Evolutionary conservation across 2,329 filamentous ascomycete species (phyloP).

Genomic region (Calonectria pseudoreteaudii): DNA sequence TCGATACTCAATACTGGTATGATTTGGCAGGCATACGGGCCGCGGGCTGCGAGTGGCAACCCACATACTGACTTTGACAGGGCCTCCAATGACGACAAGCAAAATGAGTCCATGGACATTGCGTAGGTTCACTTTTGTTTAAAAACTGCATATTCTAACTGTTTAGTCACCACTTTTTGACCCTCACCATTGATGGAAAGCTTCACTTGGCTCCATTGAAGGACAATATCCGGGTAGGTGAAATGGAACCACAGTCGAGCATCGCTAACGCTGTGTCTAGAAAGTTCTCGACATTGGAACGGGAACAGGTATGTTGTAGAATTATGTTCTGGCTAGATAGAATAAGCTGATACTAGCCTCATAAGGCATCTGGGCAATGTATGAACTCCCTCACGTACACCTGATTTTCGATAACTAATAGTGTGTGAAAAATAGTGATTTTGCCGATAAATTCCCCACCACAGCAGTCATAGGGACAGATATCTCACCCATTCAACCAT

Average conservation of each 20-base stretch:
- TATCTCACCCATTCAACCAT: conserved; percentile 68
- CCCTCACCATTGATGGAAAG: conserved; percentile 20
- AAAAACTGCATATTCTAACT: fast-evolving
- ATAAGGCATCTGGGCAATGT: conserved; percentile 58
- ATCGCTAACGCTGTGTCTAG: neutral
- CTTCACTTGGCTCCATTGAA: conserved; percentile 34
- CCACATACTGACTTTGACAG: neutral
- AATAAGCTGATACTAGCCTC: neutral
- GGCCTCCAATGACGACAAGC: conserved; percentile 35
- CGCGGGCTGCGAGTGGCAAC: too few relatives aligned
- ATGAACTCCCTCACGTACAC: conserved; percentile 41
- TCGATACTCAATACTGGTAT: conserved; percentile 40
- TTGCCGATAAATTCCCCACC: conserved; percentile 56
- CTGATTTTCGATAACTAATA: fast-evolving
- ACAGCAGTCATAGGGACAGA: conserved; percentile 63
- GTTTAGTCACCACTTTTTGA: conserved; percentile 31
- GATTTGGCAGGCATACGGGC: neutral
- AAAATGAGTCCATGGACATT: conserved; percentile 38
- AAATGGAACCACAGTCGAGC: conserved; percentile 21
- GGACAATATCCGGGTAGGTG: conserved; percentile 37
- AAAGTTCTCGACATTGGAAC: conserved; percentile 63
- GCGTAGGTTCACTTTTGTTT: neutral
- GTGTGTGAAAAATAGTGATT: conserved; percentile 56
- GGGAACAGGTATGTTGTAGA: conserved; percentile 58
- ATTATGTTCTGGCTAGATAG: fast-evolving